A percentile compares a stretch with the other conserved stretches of the same genome.
phyloP scores from a whole-genome alignment of 108 stramenopile genomes.

The Nannochloropsis granulata region DNA sequence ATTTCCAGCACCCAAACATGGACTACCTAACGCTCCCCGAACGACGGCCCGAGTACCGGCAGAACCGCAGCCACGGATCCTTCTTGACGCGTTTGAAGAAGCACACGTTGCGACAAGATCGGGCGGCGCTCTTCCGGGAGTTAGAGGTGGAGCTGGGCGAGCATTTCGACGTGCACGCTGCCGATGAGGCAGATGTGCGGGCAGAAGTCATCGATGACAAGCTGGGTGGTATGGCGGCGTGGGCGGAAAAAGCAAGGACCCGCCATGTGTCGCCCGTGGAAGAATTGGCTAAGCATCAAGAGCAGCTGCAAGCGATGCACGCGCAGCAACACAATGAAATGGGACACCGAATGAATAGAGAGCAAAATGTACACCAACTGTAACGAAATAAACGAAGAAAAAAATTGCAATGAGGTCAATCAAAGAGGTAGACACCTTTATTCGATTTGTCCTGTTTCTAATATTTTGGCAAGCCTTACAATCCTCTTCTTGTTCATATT shows the following conservation, averaged over 20 bases:
- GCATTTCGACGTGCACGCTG: not conserved
- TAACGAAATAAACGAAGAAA: no score
- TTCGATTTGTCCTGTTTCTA: no score
- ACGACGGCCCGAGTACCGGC: slow-evolving; percentile 18
- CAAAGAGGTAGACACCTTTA: no score
- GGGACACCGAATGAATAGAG: no score
- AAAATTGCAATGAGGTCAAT: no score
- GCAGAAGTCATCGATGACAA: not conserved
- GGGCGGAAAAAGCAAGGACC: not conserved
- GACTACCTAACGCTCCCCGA: slow-evolving; percentile 14
- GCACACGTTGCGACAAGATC: slow-evolving; percentile 2
- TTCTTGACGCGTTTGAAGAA: slow-evolving; percentile 19
- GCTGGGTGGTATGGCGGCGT: not conserved
- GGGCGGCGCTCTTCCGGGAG: not conserved
- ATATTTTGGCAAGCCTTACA: no score
- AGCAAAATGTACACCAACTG: no score
- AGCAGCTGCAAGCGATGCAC: not conserved
- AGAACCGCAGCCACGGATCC: slow-evolving; percentile 8
- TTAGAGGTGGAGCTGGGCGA: not conserved
- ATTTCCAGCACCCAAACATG: slow-evolving; percentile 6
- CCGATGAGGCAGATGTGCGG: not conserved
- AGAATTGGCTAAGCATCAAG: not conserved
- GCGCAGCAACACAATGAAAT: no score
- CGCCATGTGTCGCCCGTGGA: not conserved
- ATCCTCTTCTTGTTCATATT: no score